These are phyloP conservation scores for Withania somnifera DNA, from an alignment of 305 asterid species.

Conservation along the genomic window DNA sequence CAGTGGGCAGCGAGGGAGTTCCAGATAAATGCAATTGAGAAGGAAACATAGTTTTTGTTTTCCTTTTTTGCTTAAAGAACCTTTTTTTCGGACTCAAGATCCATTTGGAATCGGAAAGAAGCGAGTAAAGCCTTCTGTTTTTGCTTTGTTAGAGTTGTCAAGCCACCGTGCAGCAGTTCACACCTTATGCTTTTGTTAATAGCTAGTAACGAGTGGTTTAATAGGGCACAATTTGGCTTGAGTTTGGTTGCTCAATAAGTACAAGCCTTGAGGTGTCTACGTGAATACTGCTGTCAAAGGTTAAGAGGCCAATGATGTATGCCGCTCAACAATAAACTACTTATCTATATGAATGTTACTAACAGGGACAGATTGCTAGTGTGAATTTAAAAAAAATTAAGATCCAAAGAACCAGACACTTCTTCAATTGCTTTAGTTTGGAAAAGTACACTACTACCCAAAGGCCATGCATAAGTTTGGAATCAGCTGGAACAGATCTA, in stretches of 20 bases:
- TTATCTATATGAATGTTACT: not conserved
- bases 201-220: not conserved
- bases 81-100: not conserved
- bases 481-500: not conserved
- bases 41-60: not conserved
- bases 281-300: not conserved
- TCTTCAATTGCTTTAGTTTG: not conserved
- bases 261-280: not conserved
- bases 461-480: not conserved
- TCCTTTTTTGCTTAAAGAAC: not conserved
- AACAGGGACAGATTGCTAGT: not conserved
- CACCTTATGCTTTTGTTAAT: not conserved
- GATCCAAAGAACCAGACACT: not conserved
- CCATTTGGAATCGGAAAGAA: not conserved
- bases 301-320: not conserved
- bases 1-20: not conserved
- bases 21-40: not conserved
- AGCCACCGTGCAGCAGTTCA: not conserved
- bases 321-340: not conserved
- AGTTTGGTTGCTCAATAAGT: not conserved
- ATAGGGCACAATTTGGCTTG: not conserved
- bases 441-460: not conserved
- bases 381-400: not conserved
- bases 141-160: not conserved
- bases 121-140: not conserved